A percentile compares a stretch with the other conserved stretches of the same genome.
phyloP scores from a whole-genome alignment of 345 rosid genomes.

The Gossypium arboreum region DNA sequence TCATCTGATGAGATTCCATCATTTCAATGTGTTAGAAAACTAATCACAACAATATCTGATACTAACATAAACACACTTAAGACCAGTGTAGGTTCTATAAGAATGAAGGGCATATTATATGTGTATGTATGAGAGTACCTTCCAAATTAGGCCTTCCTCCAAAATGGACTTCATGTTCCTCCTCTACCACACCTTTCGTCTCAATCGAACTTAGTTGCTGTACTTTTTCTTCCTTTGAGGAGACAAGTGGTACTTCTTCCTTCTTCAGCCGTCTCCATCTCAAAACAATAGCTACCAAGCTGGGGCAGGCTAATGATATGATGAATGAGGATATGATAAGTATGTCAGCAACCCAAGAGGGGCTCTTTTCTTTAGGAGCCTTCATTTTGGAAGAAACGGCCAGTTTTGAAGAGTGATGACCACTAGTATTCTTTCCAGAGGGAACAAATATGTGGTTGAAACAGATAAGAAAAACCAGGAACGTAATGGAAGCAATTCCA shows the following conservation, averaged over 20 bases:
- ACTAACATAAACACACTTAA: not conserved
- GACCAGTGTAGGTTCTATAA: not conserved
- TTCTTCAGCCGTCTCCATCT: slow-evolving; percentile 53
- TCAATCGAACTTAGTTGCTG: slow-evolving; percentile 28
- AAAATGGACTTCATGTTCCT: slow-evolving; percentile 56
- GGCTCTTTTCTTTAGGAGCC: slow-evolving; percentile 44
- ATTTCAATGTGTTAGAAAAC: not conserved
- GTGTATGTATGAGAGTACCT: slow-evolving; percentile 36
- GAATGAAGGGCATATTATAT: not conserved
- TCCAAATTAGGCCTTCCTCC: slow-evolving; percentile 69
- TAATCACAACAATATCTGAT: not conserved
- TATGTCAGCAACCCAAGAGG: slow-evolving; percentile 64
- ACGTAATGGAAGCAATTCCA: slow-evolving; percentile 36
- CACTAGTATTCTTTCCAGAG: slow-evolving; percentile 31
- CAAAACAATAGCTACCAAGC: slow-evolving; percentile 40
- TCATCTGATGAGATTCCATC: slow-evolving; percentile 36
- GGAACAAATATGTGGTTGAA: slow-evolving; percentile 50
- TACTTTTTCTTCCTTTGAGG: slow-evolving; percentile 28
- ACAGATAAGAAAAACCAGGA: slow-evolving; percentile 45
- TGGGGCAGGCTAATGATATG: slow-evolving; percentile 35
- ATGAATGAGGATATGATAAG: slow-evolving; percentile 53
- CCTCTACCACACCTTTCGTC: slow-evolving; percentile 25
- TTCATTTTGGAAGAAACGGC: slow-evolving; percentile 33
- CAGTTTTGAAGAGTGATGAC: slow-evolving; percentile 26
- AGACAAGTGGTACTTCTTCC: slow-evolving; percentile 31